phyloP scores from a whole-genome alignment of 2,329 filamentous ascomycete species.

The Akanthomyces uredinophilus region DNA sequence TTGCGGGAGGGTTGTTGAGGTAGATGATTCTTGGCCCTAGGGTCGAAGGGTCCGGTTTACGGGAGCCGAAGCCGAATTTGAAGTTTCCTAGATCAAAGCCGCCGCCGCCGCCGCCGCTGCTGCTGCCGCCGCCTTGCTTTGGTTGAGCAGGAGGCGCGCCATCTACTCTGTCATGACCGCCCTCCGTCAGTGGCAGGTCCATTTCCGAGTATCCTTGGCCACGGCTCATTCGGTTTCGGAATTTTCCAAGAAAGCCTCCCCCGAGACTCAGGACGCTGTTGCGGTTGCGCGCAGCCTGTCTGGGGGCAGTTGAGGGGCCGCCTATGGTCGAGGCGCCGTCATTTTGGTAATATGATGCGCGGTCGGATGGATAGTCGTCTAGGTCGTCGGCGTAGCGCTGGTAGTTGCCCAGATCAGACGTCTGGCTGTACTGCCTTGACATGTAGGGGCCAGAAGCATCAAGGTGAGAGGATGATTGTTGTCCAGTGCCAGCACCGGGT shows the following conservation, averaged over 20 bases:
- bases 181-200: constrained; percentile 90
- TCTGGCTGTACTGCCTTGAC: constrained; percentile 60
- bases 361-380: constrained; percentile 76
- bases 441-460: constrained; percentile 37
- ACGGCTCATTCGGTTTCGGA: constrained; percentile 90
- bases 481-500: constrained; percentile 1
- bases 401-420: constrained; percentile 80
- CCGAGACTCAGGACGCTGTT: constrained; percentile 87
- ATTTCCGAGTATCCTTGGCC: constrained; percentile 90
- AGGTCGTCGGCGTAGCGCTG: constrained; percentile 84
- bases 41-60: constrained; percentile 82
- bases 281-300: constrained; percentile 62
- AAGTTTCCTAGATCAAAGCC: constrained; percentile 67
- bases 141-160: constrained; percentile 27
- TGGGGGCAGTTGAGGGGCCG: constrained; percentile 47
- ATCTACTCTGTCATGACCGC: constrained; percentile 38
- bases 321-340: constrained; percentile 24
- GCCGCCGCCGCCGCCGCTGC: constrained; percentile 15
- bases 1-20: constrained; percentile 93
- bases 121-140: constrained; percentile 35
- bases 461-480: constrained; percentile 2
- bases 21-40: constrained; percentile 89
- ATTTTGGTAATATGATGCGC: constrained; percentile 77
- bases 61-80: constrained; percentile 85
- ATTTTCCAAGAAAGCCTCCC: constrained; percentile 77